Base-by-base conservation (phyloP, 2,329 filamentous ascomycete species). In the Fonsecaea erecta region DNA sequence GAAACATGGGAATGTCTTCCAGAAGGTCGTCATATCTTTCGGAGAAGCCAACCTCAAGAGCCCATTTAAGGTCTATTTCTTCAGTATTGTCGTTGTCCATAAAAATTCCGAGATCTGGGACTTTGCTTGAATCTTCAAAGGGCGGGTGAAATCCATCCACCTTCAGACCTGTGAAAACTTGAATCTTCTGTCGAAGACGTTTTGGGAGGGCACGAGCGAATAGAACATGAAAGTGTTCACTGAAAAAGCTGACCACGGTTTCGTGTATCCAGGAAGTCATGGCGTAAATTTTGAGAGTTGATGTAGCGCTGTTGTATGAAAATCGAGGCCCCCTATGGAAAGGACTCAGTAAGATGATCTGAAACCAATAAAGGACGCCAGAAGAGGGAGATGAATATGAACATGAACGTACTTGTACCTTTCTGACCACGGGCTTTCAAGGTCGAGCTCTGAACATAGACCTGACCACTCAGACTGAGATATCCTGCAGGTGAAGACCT, bases 31-130 rank as follows among this genome's bases (percentile, higher is more conserved):
- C 3, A 28, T 60, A 46, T 18, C 18, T 37, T 28, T 60, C n/a
- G 28, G 57, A 60, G 46, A 60, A 35, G 30, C 57, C 57, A 37
- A 60, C 35, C 57, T 60, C 57, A 26, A 60, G 43, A 12, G 18
- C 30, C 57, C 43, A 52, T 52, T 52, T 52, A 51, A 40, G 43
- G 18, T 60, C 46, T 37, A 28, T 24, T 18, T 52, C 1, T 18
- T 5, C 7, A 43, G 6, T 11, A 18, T 52, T 2, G 8, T 52
- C 16, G 2, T 26, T 52, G 21, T 6, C 7, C 3, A 56, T 21
- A 26, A 8, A 35, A 24, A 56, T 16, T 16, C n/a, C 53, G 34
- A 56, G 11, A 37, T 56, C 53, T 6, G 53, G 32, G 16, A 56
- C 16, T 56, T 56, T 56, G 1, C 2, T 16, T n/a, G 53, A 56